Conservation (phyloP, 495 filamentous ascomycete genomes). For the Echria macrotheca region DNA sequence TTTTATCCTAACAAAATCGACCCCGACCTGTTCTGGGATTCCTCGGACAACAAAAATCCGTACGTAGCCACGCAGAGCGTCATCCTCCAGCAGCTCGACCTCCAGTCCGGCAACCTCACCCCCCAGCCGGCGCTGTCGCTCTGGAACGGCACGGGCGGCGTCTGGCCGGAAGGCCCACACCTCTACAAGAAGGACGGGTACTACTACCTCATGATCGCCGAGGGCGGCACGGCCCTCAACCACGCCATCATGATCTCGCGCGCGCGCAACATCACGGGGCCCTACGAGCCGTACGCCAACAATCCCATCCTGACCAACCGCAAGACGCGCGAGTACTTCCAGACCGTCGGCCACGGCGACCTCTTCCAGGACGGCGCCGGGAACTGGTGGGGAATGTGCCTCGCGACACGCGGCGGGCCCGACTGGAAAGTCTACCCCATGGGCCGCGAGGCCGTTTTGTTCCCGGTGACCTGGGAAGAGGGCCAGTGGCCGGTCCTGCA, state of each 20-base stretch:
- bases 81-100: conserved; percentile 36
- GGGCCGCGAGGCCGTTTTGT: conserved; percentile 53
- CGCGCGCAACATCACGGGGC: conserved; percentile 40
- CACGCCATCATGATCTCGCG: conserved; percentile 47
- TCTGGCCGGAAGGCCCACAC: conserved; percentile 57
- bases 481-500: conserved; percentile 38
- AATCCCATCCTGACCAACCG: conserved; percentile 50
- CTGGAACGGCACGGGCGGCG: conserved; percentile 50
- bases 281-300: conserved; percentile 42
- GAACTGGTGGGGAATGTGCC: conserved; percentile 50
- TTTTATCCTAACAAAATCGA: conserved; percentile 34
- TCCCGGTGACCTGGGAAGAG: conserved; percentile 45
- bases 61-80: conserved; percentile 40
- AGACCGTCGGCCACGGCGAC: conserved; percentile 46
- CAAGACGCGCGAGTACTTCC: conserved; percentile 43
- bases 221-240: conserved; percentile 52
- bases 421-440: conserved; percentile 42
- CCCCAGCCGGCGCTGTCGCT: conserved; percentile 38
- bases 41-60: conserved; percentile 35
- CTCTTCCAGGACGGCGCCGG: conserved; percentile 44
- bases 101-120: conserved; percentile 30
- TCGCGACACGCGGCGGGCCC: conserved; percentile 41
- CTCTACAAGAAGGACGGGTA: conserved; percentile 51
- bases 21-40: conserved; percentile 43
- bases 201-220: conserved; percentile 55